phyloP scores from a whole-genome alignment of 1,284 basidiomycete species.

The Crucibulum cyathiforme region DNA sequence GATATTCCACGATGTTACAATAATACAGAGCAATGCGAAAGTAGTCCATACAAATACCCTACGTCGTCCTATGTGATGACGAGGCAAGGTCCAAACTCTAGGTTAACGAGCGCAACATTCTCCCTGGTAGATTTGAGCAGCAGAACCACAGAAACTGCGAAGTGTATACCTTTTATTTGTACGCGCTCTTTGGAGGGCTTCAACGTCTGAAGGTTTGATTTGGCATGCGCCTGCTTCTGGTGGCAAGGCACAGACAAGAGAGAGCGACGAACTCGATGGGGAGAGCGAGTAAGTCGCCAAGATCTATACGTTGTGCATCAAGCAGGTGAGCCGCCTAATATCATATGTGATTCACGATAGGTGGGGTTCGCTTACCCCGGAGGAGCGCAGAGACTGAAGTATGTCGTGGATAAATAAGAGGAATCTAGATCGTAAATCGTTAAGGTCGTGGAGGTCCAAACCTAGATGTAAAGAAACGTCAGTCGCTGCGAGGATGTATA shows the following conservation, averaged over 20 bases:
- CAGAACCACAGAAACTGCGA: not conserved
- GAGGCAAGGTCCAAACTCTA: conserved; percentile 59
- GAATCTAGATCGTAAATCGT: conserved; percentile 66
- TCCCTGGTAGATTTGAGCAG: conserved; percentile 40
- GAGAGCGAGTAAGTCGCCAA: conserved; percentile 64
- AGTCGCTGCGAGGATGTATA: too few species aligned
- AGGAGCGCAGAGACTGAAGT: conserved; percentile 61
- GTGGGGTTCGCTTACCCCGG: conserved; percentile 54
- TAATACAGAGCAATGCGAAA: not conserved
- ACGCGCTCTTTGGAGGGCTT: not conserved
- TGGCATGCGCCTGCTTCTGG: conserved; percentile 30
- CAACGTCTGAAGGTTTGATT: not conserved
- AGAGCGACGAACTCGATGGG: conserved; percentile 65
- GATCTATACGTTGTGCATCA: conserved; percentile 43
- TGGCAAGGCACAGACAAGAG: conserved; percentile 58
- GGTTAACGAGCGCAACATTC: conserved; percentile 56
- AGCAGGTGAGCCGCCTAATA: not conserved
- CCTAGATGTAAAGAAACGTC: conserved; percentile 37
- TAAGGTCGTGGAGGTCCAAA: conserved; percentile 70
- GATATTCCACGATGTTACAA: conserved; percentile 1
- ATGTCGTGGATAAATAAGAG: conserved; percentile 72
- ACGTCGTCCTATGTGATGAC: conserved; percentile 52
- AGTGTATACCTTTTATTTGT: not conserved
- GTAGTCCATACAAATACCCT: too few species aligned
- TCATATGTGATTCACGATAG: conserved; percentile 3